Evolutionary conservation across 2,329 filamentous ascomycete genomes (phyloP).

Genomic region (Botrytis byssoidea): DNA sequence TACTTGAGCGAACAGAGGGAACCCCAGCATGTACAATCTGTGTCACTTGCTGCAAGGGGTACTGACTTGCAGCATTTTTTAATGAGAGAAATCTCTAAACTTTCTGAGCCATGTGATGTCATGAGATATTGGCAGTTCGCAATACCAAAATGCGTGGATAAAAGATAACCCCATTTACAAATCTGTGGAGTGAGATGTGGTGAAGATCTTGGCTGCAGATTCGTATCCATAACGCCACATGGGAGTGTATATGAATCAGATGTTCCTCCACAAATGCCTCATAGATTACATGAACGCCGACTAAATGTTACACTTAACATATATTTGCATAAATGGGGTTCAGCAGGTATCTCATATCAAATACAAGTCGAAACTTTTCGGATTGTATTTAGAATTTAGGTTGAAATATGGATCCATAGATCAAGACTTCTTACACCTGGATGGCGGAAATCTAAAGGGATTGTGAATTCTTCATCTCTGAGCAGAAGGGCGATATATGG

Average conservation of each 20-base stretch:
- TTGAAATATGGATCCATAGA: slow-evolving; percentile 29
- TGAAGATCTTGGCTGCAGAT: slow-evolving; percentile 5
- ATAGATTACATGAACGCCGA: not conserved
- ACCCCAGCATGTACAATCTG: not conserved
- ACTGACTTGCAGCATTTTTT: not conserved
- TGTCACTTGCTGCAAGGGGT: slow-evolving; percentile 4
- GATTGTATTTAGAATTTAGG: slow-evolving; percentile 15
- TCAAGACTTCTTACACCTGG: slow-evolving; percentile 26
- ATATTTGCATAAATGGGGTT: not conserved
- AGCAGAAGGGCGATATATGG: no score
- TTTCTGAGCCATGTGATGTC: not conserved
- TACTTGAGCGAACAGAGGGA: not conserved
- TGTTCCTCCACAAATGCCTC: not conserved
- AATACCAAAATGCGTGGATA: not conserved
- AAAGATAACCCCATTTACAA: not conserved
- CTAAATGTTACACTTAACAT: not conserved
- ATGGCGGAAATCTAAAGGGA: slow-evolving; percentile 31
- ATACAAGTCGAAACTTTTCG: slow-evolving; percentile 11
- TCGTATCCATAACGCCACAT: not conserved
- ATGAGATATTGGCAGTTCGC: not conserved
- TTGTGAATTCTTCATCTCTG: slow-evolving; percentile 13
- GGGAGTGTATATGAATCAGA: not conserved
- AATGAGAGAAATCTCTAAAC: no score
- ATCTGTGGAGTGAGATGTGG: not conserved
- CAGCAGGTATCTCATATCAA: not conserved